phyloP scores from a whole-genome alignment of 139 green algal species.

The Asterochloris sp. region DNA sequence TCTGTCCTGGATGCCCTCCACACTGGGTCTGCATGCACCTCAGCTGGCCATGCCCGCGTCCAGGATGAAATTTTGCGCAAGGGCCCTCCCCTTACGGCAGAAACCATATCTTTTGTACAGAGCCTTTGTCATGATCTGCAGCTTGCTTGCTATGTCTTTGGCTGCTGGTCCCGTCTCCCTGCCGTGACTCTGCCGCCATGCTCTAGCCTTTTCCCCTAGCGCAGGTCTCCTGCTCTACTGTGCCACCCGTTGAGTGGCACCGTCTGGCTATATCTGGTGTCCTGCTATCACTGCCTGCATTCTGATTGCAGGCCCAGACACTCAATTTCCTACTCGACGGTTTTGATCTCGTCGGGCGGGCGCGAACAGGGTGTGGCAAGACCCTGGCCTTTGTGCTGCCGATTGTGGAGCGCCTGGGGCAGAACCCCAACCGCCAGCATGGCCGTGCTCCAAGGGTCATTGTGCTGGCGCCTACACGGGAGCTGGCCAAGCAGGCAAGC shows the following conservation, averaged over 20 bases:
- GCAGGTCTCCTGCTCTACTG: too few relatives aligned
- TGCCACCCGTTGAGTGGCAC: neutral
- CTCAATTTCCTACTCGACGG: constrained; percentile 72
- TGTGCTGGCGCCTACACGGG: constrained; percentile 91
- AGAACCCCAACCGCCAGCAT: constrained; percentile 13
- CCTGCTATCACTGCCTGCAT: neutral
- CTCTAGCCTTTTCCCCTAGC: too few relatives aligned
- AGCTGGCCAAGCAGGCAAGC: constrained; percentile 96
- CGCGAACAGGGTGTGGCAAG: constrained; percentile 94
- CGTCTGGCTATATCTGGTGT: neutral
- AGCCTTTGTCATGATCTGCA: too few relatives aligned
- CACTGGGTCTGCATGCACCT: too few relatives aligned
- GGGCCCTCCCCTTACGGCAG: too few relatives aligned
- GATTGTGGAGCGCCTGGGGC: constrained; percentile 82
- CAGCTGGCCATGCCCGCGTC: too few relatives aligned
- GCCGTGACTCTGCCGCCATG: too few relatives aligned
- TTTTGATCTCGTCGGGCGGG: constrained; percentile 88
- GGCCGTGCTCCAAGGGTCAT: constrained; percentile 73
- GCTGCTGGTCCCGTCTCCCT: too few relatives aligned
- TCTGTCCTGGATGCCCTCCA: too few relatives aligned
- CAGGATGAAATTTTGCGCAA: too few relatives aligned
- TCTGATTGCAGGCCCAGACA: constrained; percentile 49
- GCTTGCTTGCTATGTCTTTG: too few relatives aligned
- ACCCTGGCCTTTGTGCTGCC: constrained; percentile 97
- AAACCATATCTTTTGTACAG: too few relatives aligned